A percentile compares a stretch with the other conserved stretches of the same genome.
phyloP scores from a whole-genome alignment of 441 rosid genomes.

The Croton setiger region DNA sequence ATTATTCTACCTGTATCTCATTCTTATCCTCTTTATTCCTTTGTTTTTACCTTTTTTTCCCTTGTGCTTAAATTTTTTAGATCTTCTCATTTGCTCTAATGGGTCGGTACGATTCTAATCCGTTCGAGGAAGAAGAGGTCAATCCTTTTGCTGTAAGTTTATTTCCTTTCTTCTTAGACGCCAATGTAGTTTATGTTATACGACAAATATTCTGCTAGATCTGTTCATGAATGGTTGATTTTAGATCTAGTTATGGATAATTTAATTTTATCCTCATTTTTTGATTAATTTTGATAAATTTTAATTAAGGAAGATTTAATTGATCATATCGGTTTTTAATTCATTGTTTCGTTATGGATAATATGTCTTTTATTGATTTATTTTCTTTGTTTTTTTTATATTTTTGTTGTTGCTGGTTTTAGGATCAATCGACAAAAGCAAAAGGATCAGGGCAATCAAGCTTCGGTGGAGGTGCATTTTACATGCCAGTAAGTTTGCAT shows the following conservation, averaged over 20 bases:
- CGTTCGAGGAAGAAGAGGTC: constrained; percentile 83
- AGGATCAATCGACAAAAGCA: constrained; percentile 35
- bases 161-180: background rate
- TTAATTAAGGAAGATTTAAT: background rate
- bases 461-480: constrained; percentile 56
- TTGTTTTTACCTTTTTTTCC: background rate
- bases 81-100: constrained; percentile 39
- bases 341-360: too few relatives aligned
- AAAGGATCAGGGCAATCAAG: constrained; percentile 37
- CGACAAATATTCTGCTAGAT: background rate
- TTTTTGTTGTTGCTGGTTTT: constrained; percentile 9
- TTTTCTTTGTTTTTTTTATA: background rate
- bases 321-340: background rate
- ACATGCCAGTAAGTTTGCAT: constrained; percentile 34
- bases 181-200: background rate
- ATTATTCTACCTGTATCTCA: constrained; percentile 15
- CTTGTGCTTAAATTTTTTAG: constrained; percentile 8
- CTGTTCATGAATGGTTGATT: constrained; percentile 4
- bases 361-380: background rate
- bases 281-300: background rate
- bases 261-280: background rate
- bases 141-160: constrained; percentile 87
- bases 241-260: background rate
- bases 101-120: constrained; percentile 74
- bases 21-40: background rate